Percentiles rank a stretch among this genome's conserved stretches.
phyloP scores from a whole-genome alignment of 2,329 filamentous ascomycete genomes.

The Nannizziopsis arthrosporioides region DNA sequence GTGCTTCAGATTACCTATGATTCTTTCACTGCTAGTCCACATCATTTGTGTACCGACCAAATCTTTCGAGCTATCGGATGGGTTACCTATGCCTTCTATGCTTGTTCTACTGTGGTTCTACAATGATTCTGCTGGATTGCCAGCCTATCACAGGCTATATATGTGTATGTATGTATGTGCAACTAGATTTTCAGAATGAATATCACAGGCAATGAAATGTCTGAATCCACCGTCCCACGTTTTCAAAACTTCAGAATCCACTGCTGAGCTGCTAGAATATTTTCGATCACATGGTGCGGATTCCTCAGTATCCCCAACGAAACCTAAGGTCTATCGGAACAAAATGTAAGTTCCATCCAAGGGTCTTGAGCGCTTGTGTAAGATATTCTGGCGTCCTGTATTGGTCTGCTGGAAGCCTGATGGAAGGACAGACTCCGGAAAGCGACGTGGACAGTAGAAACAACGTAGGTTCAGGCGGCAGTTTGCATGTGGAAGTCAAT shows the following conservation, averaged over 20 bases:
- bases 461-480: constrained; percentile 5
- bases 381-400: background rate
- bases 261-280: background rate
- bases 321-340: background rate
- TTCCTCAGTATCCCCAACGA: no score
- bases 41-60: background rate
- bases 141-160: no score
- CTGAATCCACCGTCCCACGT: no score
- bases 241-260: background rate
- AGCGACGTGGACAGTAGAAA: background rate
- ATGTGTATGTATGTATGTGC: no score
- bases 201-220: no score
- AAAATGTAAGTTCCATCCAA: background rate
- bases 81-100: background rate
- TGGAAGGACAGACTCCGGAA: background rate
- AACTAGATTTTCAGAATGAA: no score
- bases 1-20: constrained; percentile 16
- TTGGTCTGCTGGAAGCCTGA: background rate
- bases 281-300: no score
- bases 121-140: no score
- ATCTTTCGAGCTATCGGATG: background rate
- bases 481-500: background rate
- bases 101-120: no score
- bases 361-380: constrained; percentile 1
- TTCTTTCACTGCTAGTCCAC: background rate